Evolutionary conservation across 345 rosid genomes (phyloP).

Genomic region (Salix koriyanagi): DNA sequence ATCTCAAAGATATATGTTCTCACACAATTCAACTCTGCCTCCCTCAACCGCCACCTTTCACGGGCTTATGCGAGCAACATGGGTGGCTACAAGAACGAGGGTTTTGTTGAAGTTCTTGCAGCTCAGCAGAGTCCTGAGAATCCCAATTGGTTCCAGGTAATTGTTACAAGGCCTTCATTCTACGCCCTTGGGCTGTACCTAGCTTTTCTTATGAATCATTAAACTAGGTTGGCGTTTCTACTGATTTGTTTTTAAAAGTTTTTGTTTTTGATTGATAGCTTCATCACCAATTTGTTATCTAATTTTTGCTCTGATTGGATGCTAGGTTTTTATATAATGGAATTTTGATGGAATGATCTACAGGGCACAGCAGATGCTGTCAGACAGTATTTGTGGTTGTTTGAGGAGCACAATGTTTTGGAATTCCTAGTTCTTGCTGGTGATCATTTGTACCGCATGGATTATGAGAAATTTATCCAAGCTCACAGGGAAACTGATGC

Average conservation of each 20-base stretch:
- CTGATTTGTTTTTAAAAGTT: too few species aligned
- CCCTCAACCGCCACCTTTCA: slow-evolving; percentile 89
- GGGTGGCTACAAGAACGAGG: slow-evolving; percentile 98
- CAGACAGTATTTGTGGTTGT: slow-evolving; percentile 91
- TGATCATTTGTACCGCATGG: slow-evolving; percentile 95
- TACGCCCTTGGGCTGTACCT: too few species aligned
- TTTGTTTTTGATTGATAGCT: too few species aligned
- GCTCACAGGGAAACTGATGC: slow-evolving; percentile 97
- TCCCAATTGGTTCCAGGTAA: slow-evolving; percentile 96
- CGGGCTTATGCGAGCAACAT: slow-evolving; percentile 93
- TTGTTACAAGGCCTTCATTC: neutral
- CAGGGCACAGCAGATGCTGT: slow-evolving; percentile 99
- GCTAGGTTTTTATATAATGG: neutral
- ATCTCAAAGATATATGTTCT: slow-evolving; percentile 89
- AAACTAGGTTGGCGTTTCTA: too few species aligned
- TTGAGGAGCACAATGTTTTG: slow-evolving; percentile 94
- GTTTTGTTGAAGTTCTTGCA: slow-evolving; percentile 98
- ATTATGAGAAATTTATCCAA: slow-evolving; percentile 90
- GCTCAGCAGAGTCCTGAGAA: slow-evolving; percentile 99
- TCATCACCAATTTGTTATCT: too few species aligned
- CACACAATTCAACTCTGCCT: slow-evolving; percentile 94
- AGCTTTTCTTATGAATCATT: too few species aligned
- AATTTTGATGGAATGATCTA: neutral
- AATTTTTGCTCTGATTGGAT: neutral
- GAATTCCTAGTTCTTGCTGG: slow-evolving; percentile 94